Base-by-base conservation (phyloP, 2,329 filamentous ascomycete genomes). In the Aureobasidium sp. region DNA sequence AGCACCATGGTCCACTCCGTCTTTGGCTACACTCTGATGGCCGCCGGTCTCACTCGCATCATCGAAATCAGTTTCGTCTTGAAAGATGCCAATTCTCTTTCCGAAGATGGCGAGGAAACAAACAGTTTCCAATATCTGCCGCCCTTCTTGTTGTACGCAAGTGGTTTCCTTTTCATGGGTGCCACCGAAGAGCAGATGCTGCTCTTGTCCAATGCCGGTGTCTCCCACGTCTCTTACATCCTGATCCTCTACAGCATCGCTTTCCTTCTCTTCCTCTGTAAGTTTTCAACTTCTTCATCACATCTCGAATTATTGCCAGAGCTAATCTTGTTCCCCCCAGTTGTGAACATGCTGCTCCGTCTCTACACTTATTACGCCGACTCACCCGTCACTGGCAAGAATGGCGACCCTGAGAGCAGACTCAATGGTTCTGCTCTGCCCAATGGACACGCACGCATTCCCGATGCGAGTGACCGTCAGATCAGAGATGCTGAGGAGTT, bases 1-100 rank as follows among this genome's bases (percentile, higher is more conserved):
- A 95, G 89, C 64, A 89, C 86, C 48, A 90, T 88, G 77, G 85
- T 94, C 7, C 93, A 98, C 68, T 75, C 79, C 32, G 81, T 93
- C 59, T 98, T 98, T 63, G 93, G 93, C 11, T 97, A 95, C 67
- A 95, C 89, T 0, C 77, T 98, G 35, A 97, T 98, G 90, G 88
- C 81, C 1, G 90, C 86, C 3, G 93, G 91, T 14, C 55, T 89
- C 11, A 81, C 87, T 0, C 81, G 93, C 50, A 88, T 97, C 53
- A 85, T 98, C 50, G 93, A 98, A 71, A 86, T 98, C 62, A 80
- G 86, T 1, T 96, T 98, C 65, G 78, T 98, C 0, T 75, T 97
- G 53, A 80, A 75, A 59, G 93, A 98, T 67, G 76, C 78, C 59
- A 76, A 76, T 50, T 65, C 63, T 7, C 56, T 66, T 19, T 44